Evolutionary conservation across 2,329 filamentous ascomycete genomes (phyloP), one percentile per base, ranked within the genome.

Genomic region (Zopfia rhizophila): DNA sequence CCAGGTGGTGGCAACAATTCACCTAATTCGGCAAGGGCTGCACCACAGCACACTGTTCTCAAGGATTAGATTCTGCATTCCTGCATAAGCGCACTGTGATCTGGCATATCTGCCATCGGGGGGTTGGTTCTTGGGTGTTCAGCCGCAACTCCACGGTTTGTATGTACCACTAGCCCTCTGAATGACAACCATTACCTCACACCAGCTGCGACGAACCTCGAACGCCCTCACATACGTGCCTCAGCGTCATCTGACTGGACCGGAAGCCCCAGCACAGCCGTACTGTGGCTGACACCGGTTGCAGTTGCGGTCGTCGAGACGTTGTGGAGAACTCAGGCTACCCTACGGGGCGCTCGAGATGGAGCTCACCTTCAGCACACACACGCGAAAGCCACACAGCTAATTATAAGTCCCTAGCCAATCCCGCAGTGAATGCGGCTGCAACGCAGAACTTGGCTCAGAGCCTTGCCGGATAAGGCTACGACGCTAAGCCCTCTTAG

Each of bases 81-180:
- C 51, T 68, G 64, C 65, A 65, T 65, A 63, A 69, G 63, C 56
- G 61, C 58, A 61, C 40, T 53, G 61, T 63, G 61, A 63, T 55
- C 32, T 53, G 59, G 60, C 53, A 59, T 53, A 63, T 55, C 32
- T 53, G 59, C 59, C 53, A 59, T 53, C 42, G 48, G 54, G 51
- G 7, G 10, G 17, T 10, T 10, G 33, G 33, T 18, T 14, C 12
- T 32, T 41, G 43, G 41, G 33, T 16, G 37, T 51, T 70, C 69
- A 72, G 69, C 68, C 60, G 56, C 55, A 58, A 52, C 51, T 54
- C 58, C 50, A 55, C 58, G 61, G 63, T 60, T 53, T 61, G 61
- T 64, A 65, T 56, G 56, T 67, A 54, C 54, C 55, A 48, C 47
- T 60, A 65, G 63, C 55, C 58, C 57, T 54, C 38, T 55, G 42